A percentile compares a stretch with the other conserved stretches of the same genome.
phyloP scores from a whole-genome alignment of 331 rosid genomes.

The Quercus phellos region DNA sequence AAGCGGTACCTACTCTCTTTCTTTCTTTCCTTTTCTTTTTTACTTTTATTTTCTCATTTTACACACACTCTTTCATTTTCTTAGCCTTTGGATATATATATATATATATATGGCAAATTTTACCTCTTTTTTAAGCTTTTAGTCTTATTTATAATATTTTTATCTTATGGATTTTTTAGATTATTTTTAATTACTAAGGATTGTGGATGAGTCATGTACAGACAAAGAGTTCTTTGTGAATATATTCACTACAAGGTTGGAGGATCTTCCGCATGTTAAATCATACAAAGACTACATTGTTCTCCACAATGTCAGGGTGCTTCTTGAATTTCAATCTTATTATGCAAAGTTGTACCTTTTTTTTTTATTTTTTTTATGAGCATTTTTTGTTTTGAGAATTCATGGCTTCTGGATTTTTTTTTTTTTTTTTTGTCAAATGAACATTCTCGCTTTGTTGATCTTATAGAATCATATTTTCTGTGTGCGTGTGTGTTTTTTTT shows the following conservation, averaged over 20 bases:
- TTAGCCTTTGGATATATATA: no score
- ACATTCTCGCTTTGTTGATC: no score
- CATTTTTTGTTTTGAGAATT: not conserved
- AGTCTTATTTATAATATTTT: no score
- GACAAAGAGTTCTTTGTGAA: not conserved
- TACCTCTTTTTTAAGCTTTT: no score
- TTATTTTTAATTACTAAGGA: not conserved
- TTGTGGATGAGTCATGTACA: not conserved
- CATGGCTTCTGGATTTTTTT: not conserved
- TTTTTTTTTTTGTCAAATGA: not conserved
- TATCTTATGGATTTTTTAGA: not conserved
- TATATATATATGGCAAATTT: no score
- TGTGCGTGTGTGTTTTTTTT: no score
- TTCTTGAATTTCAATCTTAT: not conserved
- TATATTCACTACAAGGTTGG: not conserved
- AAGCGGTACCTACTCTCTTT: no score
- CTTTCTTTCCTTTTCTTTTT: no score
- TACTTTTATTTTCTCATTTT: no score
- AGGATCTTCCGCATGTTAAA: not conserved
- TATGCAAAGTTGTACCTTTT: not conserved
- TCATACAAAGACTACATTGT: not conserved
- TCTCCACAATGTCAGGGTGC: not conserved
- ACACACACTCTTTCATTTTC: no score
- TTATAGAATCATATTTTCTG: no score
- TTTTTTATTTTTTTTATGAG: not conserved